These are phyloP conservation scores for Salix brachista DNA, from an alignment of 345 rosid species.

Conservation along the genomic window DNA sequence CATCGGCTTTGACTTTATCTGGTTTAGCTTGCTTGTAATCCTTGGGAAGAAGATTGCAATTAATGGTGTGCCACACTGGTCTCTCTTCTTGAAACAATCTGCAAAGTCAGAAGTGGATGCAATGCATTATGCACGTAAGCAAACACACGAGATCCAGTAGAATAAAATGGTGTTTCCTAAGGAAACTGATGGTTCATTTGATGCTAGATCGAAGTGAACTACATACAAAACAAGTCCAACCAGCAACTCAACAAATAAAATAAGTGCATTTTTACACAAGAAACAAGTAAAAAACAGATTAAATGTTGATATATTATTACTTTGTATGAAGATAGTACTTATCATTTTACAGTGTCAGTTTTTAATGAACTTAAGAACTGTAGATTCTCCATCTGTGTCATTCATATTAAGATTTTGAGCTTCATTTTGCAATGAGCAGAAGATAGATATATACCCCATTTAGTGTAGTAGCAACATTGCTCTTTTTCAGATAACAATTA, in stretches of 20 bases:
- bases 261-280: not conserved
- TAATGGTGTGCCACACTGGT: conserved; percentile 79
- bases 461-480: not conserved
- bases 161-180: not conserved
- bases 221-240: not conserved
- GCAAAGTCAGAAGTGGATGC: conserved; percentile 17
- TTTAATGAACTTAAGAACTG: not conserved
- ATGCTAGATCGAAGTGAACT: not conserved
- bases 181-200: not conserved
- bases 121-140: not conserved
- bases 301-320: not conserved
- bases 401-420: not conserved
- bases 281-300: not conserved
- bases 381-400: not conserved
- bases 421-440: not conserved
- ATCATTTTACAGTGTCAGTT: not conserved
- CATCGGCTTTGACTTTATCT: conserved; percentile 28
- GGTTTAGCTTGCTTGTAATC: conserved; percentile 37
- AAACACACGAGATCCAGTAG: not conserved
- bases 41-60: conserved; percentile 65
- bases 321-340: not conserved
- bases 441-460: not conserved
- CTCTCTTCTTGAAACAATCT: conserved; percentile 91
- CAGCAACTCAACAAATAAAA: not conserved
- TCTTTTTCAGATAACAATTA: not conserved